phyloP scores from a whole-genome alignment of 1,139 yeast genomes.

The Arxiozyma bovina region DNA sequence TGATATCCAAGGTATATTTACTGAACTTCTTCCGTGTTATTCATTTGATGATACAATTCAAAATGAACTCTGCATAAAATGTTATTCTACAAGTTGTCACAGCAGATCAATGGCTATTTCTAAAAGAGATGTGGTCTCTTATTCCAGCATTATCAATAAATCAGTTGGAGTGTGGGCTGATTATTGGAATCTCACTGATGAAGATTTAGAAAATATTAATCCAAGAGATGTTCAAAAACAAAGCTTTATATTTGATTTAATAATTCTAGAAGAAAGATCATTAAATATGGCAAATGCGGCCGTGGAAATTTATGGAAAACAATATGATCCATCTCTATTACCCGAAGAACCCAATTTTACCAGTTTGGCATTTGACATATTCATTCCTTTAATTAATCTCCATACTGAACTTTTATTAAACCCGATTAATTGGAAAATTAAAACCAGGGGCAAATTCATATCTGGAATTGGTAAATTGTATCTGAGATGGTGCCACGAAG shows the following conservation, averaged over 20 bases:
- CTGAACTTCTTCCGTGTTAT: slow-evolving; percentile 35
- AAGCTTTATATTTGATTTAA: slow-evolving; percentile 67
- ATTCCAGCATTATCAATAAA: slow-evolving; percentile 31
- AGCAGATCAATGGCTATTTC: slow-evolving; percentile 26
- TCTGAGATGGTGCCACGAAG: slow-evolving; percentile 55
- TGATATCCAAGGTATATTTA: slow-evolving; percentile 38
- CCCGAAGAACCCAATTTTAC: slow-evolving; percentile 48
- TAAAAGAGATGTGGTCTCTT: slow-evolving; percentile 21
- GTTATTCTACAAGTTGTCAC: slow-evolving; percentile 24
- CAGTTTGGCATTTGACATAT: slow-evolving; percentile 52
- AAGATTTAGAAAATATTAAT: slow-evolving; percentile 47
- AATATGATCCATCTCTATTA: slow-evolving; percentile 38
- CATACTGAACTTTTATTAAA: slow-evolving; percentile 50
- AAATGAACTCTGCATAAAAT: slow-evolving; percentile 6
- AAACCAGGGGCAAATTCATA: slow-evolving; percentile 58
- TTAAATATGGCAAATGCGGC: slow-evolving; percentile 62
- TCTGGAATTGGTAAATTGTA: slow-evolving; percentile 58
- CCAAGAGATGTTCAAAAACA: slow-evolving; percentile 56
- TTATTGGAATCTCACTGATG: slow-evolving; percentile 60
- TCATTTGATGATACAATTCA: slow-evolving; percentile 14
- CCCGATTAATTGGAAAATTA: slow-evolving; percentile 44
- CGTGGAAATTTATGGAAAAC: slow-evolving; percentile 46
- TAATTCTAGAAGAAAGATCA: slow-evolving; percentile 67
- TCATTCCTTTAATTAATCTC: slow-evolving; percentile 50
- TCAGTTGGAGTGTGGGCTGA: slow-evolving; percentile 57